phyloP scores from a whole-genome alignment of 2,329 filamentous ascomycete species.

The Calonectria henricotiae region DNA sequence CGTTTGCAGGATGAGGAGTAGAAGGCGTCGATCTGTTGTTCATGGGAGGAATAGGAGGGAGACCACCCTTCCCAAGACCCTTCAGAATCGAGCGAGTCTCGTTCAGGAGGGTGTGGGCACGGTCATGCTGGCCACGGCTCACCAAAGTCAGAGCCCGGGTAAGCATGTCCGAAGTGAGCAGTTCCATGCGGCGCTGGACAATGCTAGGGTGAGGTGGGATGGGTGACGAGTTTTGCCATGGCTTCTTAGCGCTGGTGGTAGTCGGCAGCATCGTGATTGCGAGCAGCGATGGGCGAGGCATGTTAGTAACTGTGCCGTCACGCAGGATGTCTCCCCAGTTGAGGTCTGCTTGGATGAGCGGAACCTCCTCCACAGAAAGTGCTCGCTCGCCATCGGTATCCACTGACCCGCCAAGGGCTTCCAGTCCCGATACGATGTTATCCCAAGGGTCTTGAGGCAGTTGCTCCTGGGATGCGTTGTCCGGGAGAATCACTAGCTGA shows the following conservation, averaged over 20 bases:
- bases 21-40: slow-evolving; percentile 63
- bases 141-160: slow-evolving; percentile 93
- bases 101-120: slow-evolving; percentile 90
- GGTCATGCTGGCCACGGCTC: slow-evolving; percentile 91
- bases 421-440: slow-evolving; percentile 94
- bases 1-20: slow-evolving; percentile 66
- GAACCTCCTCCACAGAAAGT: slow-evolving; percentile 92
- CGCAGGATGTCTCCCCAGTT: slow-evolving; percentile 94
- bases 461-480: slow-evolving; percentile 86
- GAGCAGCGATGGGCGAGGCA: slow-evolving; percentile 90
- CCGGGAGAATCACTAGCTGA: slow-evolving; percentile 92
- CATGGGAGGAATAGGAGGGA: slow-evolving; percentile 87
- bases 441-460: slow-evolving; percentile 97
- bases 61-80: slow-evolving; percentile 93
- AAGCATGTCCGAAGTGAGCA: slow-evolving; percentile 98
- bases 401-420: slow-evolving; percentile 89
- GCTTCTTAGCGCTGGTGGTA: slow-evolving; percentile 74
- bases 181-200: slow-evolving; percentile 96
- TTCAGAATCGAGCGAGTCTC: slow-evolving; percentile 97
- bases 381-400: slow-evolving; percentile 90
- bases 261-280: slow-evolving; percentile 96
- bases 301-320: slow-evolving; percentile 88
- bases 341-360: slow-evolving; percentile 94
- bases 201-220: slow-evolving; percentile 97
- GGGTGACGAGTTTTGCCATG: slow-evolving; percentile 79